Evolutionary conservation across 768 basidiomycete species (phyloP), one percentile per base, ranked within the genome.

Genomic region (Wakefieldia striispora): DNA sequence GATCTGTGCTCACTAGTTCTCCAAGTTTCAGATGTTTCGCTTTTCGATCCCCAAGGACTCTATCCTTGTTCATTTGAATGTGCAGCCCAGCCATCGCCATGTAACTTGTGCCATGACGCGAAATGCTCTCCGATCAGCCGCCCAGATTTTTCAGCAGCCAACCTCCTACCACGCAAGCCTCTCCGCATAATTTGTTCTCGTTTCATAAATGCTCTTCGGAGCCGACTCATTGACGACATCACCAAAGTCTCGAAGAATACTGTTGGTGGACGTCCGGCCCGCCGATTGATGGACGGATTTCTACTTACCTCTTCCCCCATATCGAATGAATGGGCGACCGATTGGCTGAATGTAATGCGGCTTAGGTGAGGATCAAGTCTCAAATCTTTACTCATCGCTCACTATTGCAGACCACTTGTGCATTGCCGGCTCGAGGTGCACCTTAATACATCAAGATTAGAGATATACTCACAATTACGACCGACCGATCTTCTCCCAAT

Each of bases 201-300:
- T 54, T 87, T 90, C 58, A 70, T 86, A 53, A 75, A 78, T 31
- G 86, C 87, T 7, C 67, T 86, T n/a, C 82, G 86, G 33, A 73
- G 64, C 34, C 59, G 72, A 33, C 63, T 78, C 23, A 72, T 70
- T 31, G 75, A 82, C 47, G 79, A 83, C 60, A 70, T 89, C 37
- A 72, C 77, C 7, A 68, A 70, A 44, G 65, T 70, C 8, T 72
- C 79, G n/a, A 68, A 56, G 44, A 59, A 59, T 42, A 58, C 52
- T 34, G 55, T 60, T 24, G 45, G 50, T 35, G 62, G 62, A 38
- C 68, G 73, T 39, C 72, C 64, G 10, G 73, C 75, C 31, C 74
- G 73, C 37, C 74, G 85, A 21, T 69, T 85, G 36, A 78, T 75
- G 58, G 74, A 75, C 43, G 88, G 88, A 0, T 82, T 91, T 55